phyloP scores from a whole-genome alignment of 257 asterid species.

The Solanum ahanhuiri region DNA sequence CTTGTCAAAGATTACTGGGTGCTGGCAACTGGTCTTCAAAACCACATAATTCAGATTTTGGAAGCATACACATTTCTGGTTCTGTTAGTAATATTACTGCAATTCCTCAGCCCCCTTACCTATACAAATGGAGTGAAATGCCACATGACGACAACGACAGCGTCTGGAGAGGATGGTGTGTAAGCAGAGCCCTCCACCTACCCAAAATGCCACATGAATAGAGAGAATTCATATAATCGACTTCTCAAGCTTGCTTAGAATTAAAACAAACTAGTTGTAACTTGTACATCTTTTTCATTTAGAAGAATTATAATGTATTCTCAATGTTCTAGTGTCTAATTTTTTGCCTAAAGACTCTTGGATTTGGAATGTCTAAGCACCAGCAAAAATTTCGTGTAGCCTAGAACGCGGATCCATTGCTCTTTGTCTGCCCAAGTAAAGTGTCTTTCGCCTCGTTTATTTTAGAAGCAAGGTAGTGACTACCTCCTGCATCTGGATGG shows the following conservation, averaged over 20 bases:
- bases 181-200: not conserved
- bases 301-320: not conserved
- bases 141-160: not conserved
- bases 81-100: not conserved
- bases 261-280: not conserved
- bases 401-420: constrained; percentile 59
- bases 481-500: constrained; percentile 97
- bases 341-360: not conserved
- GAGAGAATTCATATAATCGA: not conserved
- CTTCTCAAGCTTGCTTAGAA: not conserved
- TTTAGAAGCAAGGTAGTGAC: constrained; percentile 92
- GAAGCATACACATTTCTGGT: not conserved
- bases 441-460: constrained; percentile 76
- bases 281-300: not conserved
- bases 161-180: not conserved
- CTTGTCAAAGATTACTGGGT: not conserved
- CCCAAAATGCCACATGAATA: not conserved
- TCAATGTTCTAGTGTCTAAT: not conserved
- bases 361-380: not conserved
- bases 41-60: not conserved
- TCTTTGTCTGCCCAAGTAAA: constrained; percentile 59
- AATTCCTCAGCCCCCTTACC: not conserved
- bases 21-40: not conserved
- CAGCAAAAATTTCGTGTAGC: constrained; percentile 7
- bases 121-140: not conserved